phyloP scores from a whole-genome alignment of 768 basidiomycete species.

The Hydnomerulius pinastri region DNA sequence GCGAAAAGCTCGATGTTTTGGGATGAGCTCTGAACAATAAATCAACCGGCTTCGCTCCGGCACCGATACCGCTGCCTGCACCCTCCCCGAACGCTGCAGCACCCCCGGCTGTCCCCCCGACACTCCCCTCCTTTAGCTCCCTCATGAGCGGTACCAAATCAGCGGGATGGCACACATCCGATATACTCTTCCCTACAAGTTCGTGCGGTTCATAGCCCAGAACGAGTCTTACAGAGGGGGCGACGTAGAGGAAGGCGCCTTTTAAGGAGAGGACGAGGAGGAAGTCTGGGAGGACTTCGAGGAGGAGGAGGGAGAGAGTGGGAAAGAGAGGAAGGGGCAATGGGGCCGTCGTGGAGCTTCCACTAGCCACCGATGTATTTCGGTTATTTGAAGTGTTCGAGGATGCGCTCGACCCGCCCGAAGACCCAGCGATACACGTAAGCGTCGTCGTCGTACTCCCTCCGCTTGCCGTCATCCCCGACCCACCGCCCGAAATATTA shows the following conservation, averaged over 20 bases:
- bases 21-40: constrained; percentile 82
- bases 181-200: constrained; percentile 74
- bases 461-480: constrained; percentile 11
- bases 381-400: constrained; percentile 19
- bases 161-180: constrained; percentile 84
- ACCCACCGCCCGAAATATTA: constrained; percentile 32
- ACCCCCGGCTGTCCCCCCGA: constrained; percentile 13
- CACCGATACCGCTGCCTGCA: too few species aligned
- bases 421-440: constrained; percentile 19
- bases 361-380: constrained; percentile 1
- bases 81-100: constrained; percentile 18
- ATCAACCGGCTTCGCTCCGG: constrained; percentile 60
- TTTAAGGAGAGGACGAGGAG: constrained; percentile 91
- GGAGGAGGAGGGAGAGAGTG: constrained; percentile 44
- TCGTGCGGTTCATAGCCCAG: constrained; percentile 88
- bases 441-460: constrained; percentile 15
- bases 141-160: constrained; percentile 91
- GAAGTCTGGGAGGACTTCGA: constrained; percentile 73
- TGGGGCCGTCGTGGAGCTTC: constrained; percentile 26
- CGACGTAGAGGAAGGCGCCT: constrained; percentile 90
- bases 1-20: constrained; percentile 37
- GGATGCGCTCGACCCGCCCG: neutral
- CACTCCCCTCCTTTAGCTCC: constrained; percentile 74
- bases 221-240: constrained; percentile 73
- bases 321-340: constrained; percentile 49